Percentiles rank a stretch among this genome's conserved stretches.
Evolutionary conservation across 1,284 basidiomycete species (phyloP).

Genomic region (Prillingera fragicola): DNA sequence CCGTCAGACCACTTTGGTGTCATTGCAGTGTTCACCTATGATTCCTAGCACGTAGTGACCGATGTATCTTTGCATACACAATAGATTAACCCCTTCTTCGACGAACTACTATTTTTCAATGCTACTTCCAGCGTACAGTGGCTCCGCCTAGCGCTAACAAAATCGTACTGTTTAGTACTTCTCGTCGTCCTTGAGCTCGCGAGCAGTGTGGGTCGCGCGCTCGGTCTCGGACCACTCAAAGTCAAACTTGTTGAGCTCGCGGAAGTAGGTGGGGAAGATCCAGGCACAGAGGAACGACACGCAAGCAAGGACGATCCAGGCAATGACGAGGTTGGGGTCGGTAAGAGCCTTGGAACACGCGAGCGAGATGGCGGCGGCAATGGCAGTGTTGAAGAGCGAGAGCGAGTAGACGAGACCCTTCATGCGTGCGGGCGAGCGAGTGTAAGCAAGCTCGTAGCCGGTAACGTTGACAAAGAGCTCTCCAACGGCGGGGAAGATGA

Average conservation of each 20-base stretch:
- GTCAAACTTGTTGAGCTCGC: constrained; percentile 34
- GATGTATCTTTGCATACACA: no score
- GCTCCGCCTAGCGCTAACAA: no score
- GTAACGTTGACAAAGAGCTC: constrained; percentile 53
- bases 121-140: no score
- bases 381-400: constrained; percentile 49
- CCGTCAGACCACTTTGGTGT: no score
- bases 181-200: background rate
- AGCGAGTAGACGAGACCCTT: constrained; percentile 47
- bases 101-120: no score
- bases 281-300: constrained; percentile 31
- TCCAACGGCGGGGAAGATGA: constrained; percentile 49
- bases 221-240: constrained; percentile 5
- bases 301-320: constrained; percentile 46
- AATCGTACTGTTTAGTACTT: constrained; percentile 8
- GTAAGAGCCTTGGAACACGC: constrained; percentile 30
- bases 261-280: constrained; percentile 40
- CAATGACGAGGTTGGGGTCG: constrained; percentile 51
- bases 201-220: background rate
- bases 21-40: no score
- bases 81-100: no score
- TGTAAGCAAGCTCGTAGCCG: constrained; percentile 52
- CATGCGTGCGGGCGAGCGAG: constrained; percentile 48
- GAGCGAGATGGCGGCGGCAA: constrained; percentile 48
- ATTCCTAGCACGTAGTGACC: no score